These are phyloP conservation scores for Didymellaceae sp. DNA, from an alignment of 2,329 filamentous ascomycete species.

Conservation along the genomic window DNA sequence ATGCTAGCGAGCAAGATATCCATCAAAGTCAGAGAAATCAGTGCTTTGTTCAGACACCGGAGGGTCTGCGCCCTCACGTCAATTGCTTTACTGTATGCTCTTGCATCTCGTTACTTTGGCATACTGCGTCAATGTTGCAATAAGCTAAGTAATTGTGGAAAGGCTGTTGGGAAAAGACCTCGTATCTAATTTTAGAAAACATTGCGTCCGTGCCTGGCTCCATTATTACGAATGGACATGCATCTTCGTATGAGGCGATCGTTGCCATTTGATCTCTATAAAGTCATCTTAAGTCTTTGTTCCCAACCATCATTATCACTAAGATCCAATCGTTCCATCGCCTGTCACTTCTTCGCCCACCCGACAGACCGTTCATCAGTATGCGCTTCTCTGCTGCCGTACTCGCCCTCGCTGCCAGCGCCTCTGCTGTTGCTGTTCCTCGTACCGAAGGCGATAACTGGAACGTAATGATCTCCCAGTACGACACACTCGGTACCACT, in stretches of 20 bases:
- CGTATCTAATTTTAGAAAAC: background rate
- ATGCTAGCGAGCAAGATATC: background rate
- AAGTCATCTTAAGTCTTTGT: background rate
- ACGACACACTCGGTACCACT: background rate
- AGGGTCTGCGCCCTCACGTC: too few relatives aligned
- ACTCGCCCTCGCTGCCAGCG: slow-evolving; percentile 8
- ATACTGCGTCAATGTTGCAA: background rate
- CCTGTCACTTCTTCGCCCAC: background rate
- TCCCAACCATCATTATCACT: background rate
- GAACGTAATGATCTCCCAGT: background rate
- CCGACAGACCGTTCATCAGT: background rate
- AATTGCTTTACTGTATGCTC: background rate
- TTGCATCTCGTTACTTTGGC: background rate
- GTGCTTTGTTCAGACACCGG: background rate
- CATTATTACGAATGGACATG: slow-evolving; percentile 1
- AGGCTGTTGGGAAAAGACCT: background rate
- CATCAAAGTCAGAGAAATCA: background rate
- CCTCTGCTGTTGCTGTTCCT: slow-evolving; percentile 4
- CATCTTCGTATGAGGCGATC: background rate
- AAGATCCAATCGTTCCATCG: background rate
- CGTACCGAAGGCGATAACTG: background rate
- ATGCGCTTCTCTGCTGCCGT: slow-evolving; percentile 8
- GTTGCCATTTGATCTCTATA: background rate
- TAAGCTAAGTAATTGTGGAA: background rate
- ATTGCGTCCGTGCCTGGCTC: background rate